Evolutionary conservation across 1,139 yeast genomes (phyloP), one percentile per base, ranked within the genome.

Genomic region (Pichia sp.): DNA sequence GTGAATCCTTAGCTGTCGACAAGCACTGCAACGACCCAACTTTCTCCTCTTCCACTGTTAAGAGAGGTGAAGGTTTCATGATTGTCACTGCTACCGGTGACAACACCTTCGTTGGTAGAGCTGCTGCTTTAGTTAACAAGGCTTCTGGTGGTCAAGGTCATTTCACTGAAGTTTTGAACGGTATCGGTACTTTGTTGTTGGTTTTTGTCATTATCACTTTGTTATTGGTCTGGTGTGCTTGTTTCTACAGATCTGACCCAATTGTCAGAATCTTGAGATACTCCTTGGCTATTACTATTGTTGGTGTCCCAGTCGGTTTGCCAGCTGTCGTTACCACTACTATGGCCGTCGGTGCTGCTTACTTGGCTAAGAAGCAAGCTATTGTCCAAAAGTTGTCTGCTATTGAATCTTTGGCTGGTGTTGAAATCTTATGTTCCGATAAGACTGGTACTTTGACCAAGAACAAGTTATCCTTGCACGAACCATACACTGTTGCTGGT

Each of bases 291-390:
- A 90, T 92, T 74, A 92, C 98, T 97, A 78, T 97, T 79, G 88
- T 93, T 71, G 99, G 99, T 88, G 99, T 93, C 68, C 99, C 99
- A 77, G 99, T 92, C 71, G 98, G 97, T 87, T 85, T 92, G 74
- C 98, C 98, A 76, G 98, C 97, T 75, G 98, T 92, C 72, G 97
- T 92, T 69, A 92, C 98, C 80, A 92, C 97, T 70, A 92, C 98
- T 74, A 90, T 92, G 95, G 98, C 98, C 76, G 98, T 92, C 76
- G 98, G 98, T 85, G 98, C 98, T 74, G 97, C 97, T 73, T 90
- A 91, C 88, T 83, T 92, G 72, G 98, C 97, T 69, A 91, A 91
- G 84, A 91, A 91, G 79, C 90, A 90, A 80, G 98, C 97, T 67
- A 92, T 92, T 82, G 98, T 92, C 68, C 97, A 91, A 81, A 92